phyloP scores from a whole-genome alignment of 768 basidiomycete genomes.

The Lactarius indigo region DNA sequence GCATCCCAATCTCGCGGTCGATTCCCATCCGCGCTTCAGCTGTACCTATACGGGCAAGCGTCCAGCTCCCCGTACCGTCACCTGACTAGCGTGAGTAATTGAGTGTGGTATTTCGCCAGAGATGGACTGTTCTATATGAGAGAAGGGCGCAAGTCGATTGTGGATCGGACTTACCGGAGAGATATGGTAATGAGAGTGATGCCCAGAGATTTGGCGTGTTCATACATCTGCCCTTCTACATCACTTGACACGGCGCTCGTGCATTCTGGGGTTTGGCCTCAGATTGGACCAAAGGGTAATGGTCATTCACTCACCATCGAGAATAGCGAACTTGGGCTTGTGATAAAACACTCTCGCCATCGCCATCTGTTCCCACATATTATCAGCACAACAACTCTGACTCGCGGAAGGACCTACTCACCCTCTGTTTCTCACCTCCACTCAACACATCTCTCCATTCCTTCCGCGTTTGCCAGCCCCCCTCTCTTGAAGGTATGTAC shows the following conservation, averaged over 20 bases:
- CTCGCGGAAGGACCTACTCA: constrained; percentile 32
- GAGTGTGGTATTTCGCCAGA: constrained; percentile 84
- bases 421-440: constrained; percentile 95
- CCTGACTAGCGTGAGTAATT: constrained; percentile 77
- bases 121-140: constrained; percentile 55
- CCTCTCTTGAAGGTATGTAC: constrained; percentile 84
- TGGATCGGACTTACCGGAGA: constrained; percentile 50
- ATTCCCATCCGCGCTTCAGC: constrained; percentile 72
- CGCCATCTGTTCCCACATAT: constrained; percentile 57
- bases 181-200: constrained; percentile 95
- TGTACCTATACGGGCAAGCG: constrained; percentile 64
- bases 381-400: constrained; percentile 6
- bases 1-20: constrained; percentile 64
- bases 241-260: constrained; percentile 95
- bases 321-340: constrained; percentile 72
- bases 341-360: constrained; percentile 94
- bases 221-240: constrained; percentile 95
- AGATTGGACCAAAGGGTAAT: constrained; percentile 9
- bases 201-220: constrained; percentile 81
- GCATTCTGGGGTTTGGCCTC: constrained; percentile 55
- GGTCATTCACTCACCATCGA: constrained; percentile 62
- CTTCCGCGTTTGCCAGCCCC: constrained; percentile 84
- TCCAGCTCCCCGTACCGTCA: constrained; percentile 68
- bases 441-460: constrained; percentile 97
- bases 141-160: background rate